A percentile compares a stretch with the other conserved stretches of the same genome.
These are phyloP conservation scores for Stylonectria norvegica DNA, from an alignment of 2,329 filamentous ascomycete species.

Conservation along the genomic window DNA sequence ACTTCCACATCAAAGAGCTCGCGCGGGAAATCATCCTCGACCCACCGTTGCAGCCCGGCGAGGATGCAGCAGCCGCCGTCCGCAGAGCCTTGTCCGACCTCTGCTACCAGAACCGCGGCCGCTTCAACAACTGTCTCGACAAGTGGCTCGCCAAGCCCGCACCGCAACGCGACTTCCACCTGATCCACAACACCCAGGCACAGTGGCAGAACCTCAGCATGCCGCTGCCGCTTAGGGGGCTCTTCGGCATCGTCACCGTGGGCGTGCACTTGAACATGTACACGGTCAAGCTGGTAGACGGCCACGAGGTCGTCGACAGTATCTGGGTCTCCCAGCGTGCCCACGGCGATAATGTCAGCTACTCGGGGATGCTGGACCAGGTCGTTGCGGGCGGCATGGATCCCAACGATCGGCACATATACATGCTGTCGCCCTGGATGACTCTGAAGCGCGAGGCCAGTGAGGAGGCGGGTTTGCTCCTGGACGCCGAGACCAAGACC, in stretches of 20 bases:
- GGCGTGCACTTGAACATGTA: slow-evolving; percentile 39
- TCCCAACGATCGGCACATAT: slow-evolving; percentile 22
- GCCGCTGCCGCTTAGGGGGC: slow-evolving; percentile 31
- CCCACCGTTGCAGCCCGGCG: slow-evolving; percentile 17
- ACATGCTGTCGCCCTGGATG: slow-evolving; percentile 16
- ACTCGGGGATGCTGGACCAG: slow-evolving; percentile 36
- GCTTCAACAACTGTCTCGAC: slow-evolving; percentile 24
- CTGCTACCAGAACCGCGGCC: slow-evolving; percentile 25
- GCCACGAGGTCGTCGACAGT: slow-evolving; percentile 20
- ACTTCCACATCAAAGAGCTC: slow-evolving; percentile 9
- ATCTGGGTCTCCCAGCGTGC: slow-evolving; percentile 36
- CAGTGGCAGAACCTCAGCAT: slow-evolving; percentile 25
- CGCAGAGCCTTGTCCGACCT: slow-evolving; percentile 18
- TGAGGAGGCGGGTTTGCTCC: slow-evolving; percentile 32
- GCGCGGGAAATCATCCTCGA: slow-evolving; percentile 19
- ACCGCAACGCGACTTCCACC: slow-evolving; percentile 24
- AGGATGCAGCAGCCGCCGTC: slow-evolving; percentile 9
- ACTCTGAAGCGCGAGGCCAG: slow-evolving; percentile 32
- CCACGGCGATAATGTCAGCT: slow-evolving; percentile 24
- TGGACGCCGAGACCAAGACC: slow-evolving; percentile 21
- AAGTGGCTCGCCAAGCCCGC: slow-evolving; percentile 24
- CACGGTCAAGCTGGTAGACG: slow-evolving; percentile 23
- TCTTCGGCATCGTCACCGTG: slow-evolving; percentile 35
- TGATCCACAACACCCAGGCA: slow-evolving; percentile 25
- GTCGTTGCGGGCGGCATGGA: slow-evolving; percentile 37